Evolutionary conservation across 352 stramenopile genomes (phyloP), one percentile per base, ranked within the genome.

Genomic region (Albugo candida): DNA sequence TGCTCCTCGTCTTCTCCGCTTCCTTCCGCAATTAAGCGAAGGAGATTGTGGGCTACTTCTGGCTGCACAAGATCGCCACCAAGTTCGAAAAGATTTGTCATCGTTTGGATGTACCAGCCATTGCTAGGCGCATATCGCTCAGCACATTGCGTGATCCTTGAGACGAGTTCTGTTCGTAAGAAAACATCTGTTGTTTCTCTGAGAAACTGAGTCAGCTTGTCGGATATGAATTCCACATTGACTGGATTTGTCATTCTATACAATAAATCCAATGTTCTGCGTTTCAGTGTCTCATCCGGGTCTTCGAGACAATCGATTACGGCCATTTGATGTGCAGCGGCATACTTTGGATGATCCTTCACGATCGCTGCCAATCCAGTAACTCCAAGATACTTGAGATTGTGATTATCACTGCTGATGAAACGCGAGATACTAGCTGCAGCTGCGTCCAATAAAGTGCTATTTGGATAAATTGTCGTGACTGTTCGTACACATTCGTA

Each of bases 301-400:
- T 99, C 94, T 74, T 99, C 94, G 8, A 99, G 68, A 59, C 95
- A 99, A 66, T 99, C 95, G 59, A 99, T 98, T 17, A 99, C 96
- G 16, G 94, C 92, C 81, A 99, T 95, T 79, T 99, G 95, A 75
- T 99, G 96, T 43, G 95, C 89, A 5, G 94, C 92, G 14, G 95
- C 96, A 64, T 99, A 99, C 0, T 74, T 68, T n/a, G 81, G 80
- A 51, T 94, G 76, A 64, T 95, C 83, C 61, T 94, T 93, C 5
- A 99, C 96, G 60, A 99, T 99, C 11, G 91, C 80, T 18, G 95
- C 94, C 47, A 99, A 77, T n/a, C 94, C 95, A 13, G 92, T 99
- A 31, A 99, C 89, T 55, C 96, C 96, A 39, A 99, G 65, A 64
- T 99, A 99, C 57, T 97, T 97, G 27, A 99, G 58, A 62, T 99